These are phyloP conservation scores for Talaromyces atroroseus DNA, from an alignment of 2,329 filamentous ascomycete genomes.

Conservation along the genomic window DNA sequence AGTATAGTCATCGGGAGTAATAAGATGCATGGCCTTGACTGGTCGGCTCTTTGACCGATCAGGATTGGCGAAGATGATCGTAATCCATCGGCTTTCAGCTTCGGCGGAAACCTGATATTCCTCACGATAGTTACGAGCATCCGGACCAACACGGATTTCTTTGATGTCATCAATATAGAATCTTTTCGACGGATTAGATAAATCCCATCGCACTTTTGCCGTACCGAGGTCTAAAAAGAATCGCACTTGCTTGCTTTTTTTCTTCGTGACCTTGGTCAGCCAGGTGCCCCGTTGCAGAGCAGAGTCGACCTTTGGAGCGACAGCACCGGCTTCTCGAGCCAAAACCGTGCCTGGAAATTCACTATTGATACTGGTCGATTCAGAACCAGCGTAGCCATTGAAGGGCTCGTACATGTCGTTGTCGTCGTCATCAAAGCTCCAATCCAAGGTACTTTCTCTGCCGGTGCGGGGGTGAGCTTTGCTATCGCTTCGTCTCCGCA, in stretches of 20 bases:
- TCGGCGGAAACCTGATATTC: constrained; percentile 68
- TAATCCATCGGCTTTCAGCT: constrained; percentile 73
- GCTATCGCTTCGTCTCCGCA: constrained; percentile 84
- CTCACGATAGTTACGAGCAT: constrained; percentile 83
- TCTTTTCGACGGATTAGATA: constrained; percentile 68
- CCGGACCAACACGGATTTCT: constrained; percentile 75
- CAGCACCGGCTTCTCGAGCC: constrained; percentile 31
- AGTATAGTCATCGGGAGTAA: constrained; percentile 67
- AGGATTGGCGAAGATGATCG: constrained; percentile 76
- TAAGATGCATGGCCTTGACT: constrained; percentile 78
- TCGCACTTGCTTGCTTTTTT: constrained; percentile 65
- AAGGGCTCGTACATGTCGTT: constrained; percentile 38
- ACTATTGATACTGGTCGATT: constrained; percentile 34
- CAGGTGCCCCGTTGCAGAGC: constrained; percentile 71
- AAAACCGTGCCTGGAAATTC: constrained; percentile 28
- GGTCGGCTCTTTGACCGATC: constrained; percentile 66
- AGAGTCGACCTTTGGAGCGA: constrained; percentile 67
- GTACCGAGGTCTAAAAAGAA: constrained; percentile 77
- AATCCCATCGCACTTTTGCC: constrained; percentile 85
- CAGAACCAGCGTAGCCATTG: constrained; percentile 34
- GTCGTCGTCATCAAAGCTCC: constrained; percentile 53
- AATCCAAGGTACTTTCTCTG: constrained; percentile 37
- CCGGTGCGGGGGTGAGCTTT: constrained; percentile 63
- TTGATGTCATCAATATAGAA: constrained; percentile 95
- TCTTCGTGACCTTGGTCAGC: constrained; percentile 80